Base-by-base conservation (phyloP, 2,329 filamentous ascomycete genomes). In the Colletotrichum trifolii region DNA sequence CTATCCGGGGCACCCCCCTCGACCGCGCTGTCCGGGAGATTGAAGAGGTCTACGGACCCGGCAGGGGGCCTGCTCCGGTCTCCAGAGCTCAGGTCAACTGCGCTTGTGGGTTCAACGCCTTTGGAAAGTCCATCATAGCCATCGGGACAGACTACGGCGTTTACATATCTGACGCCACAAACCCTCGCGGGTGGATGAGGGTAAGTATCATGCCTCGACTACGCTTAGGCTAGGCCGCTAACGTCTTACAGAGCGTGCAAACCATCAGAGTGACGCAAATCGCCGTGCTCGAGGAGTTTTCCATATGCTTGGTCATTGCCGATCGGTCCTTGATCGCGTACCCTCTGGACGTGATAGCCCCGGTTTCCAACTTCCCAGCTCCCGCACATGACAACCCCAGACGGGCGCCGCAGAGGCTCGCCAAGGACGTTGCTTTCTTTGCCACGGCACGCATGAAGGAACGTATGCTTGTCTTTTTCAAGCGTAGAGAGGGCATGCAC, bases 401-500 rank as follows among this genome's bases (percentile, higher is more conserved):
- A 34, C 89, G 92, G 68, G 93, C 96, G n/a, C 96, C 96, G 0
- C 95, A 98, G 75, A 93, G 95, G 71, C 85, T 99, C 39, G 91
- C 91, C 69, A 92, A 96, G 74, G 96, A 99, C 74, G 94, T 99
- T 17, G 92, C 94, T 12, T 99, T 98, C 83, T 99, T 99, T 76
- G 93, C 94, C 13, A 96, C 94, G 1, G 96, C 95, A 9, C 89
- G 92, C 65, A 97, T 99, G 94, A 99, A 99, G 82, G 96, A 99
- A 67, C 89, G 96, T 8, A 94, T 91, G 69, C 83, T 99, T 8
- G 89, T 99, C 35, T 95, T 99, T 77, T 99, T 98, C 85, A 98
- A 98, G 81, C 96, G 96, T 76, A 92, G 93, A 67, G 96, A 98
- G 75, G 91, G 91, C 35, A 85, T 97, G 67, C 93, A 94, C 72